Evolutionary conservation across 345 rosid genomes (phyloP).

Genomic region (Jatropha curcas): DNA sequence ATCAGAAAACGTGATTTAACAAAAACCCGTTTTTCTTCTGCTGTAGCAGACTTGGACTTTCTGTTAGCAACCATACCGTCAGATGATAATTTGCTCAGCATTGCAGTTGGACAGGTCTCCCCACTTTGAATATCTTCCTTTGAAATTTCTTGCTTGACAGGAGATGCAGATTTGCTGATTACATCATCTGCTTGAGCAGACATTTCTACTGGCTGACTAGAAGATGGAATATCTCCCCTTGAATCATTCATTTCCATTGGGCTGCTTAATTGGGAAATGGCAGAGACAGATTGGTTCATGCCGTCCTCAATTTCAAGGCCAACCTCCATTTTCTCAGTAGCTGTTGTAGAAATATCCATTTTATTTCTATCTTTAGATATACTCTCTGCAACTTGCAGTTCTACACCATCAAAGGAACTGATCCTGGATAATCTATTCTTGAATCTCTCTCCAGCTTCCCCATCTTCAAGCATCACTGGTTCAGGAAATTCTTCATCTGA

Average conservation of each 20-base stretch:
- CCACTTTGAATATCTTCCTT: slow-evolving; percentile 35
- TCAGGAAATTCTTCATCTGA: slow-evolving; percentile 98
- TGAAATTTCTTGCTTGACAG: slow-evolving; percentile 41
- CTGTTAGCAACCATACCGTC: slow-evolving; percentile 38
- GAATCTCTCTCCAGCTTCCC: slow-evolving; percentile 47
- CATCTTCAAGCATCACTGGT: slow-evolving; percentile 80
- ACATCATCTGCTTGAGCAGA: slow-evolving; percentile 29
- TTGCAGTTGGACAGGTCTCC: slow-evolving; percentile 31
- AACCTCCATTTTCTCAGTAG: slow-evolving; percentile 28
- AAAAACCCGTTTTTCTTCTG: slow-evolving; percentile 49
- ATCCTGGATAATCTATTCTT: slow-evolving; percentile 31
- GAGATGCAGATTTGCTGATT: slow-evolving; percentile 25
- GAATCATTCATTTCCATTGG: slow-evolving; percentile 37
- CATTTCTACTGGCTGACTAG: slow-evolving; percentile 35
- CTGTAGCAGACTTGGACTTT: slow-evolving; percentile 41
- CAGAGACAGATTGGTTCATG: slow-evolving; percentile 36
- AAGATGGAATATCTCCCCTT: slow-evolving; percentile 28
- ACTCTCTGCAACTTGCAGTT: slow-evolving; percentile 28
- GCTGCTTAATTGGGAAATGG: slow-evolving; percentile 26
- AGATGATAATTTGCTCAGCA: slow-evolving; percentile 37
- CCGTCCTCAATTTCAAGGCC: slow-evolving; percentile 30
- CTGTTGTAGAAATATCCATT: slow-evolving; percentile 7
- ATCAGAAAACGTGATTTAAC: slow-evolving; percentile 54
- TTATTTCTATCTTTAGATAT: slow-evolving; percentile 25
- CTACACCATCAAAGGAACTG: slow-evolving; percentile 33